phyloP scores from a whole-genome alignment of 352 stramenopile species.

The Detonula confervacea region DNA sequence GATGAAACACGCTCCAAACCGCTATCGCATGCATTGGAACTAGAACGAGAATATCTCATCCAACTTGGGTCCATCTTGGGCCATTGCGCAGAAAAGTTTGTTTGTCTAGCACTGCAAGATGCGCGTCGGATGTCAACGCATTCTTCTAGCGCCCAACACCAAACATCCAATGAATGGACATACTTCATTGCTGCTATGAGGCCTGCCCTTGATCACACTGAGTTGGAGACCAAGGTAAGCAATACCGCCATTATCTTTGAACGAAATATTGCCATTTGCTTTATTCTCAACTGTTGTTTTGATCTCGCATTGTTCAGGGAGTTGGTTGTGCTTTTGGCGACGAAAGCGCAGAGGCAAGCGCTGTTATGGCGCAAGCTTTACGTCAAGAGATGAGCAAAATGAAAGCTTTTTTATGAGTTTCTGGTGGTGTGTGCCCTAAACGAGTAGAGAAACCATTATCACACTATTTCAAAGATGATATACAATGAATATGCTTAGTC shows the following conservation, averaged over 20 bases:
- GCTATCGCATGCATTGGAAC: slow-evolving; percentile 26
- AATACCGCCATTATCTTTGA: neutral
- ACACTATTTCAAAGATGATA: no score
- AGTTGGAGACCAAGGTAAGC: slow-evolving; percentile 51
- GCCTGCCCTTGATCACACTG: slow-evolving; percentile 53
- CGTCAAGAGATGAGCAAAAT: slow-evolving; percentile 36
- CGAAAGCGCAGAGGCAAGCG: slow-evolving; percentile 12
- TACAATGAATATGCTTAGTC: no score
- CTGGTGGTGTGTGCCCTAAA: no score
- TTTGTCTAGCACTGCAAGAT: slow-evolving; percentile 51
- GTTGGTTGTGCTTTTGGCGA: slow-evolving; percentile 23
- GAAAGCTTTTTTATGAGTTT: slow-evolving; percentile 1
- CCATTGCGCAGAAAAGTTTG: slow-evolving; percentile 60
- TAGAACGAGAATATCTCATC: slow-evolving; percentile 60
- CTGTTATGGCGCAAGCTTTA: slow-evolving; percentile 14
- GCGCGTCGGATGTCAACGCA: slow-evolving; percentile 21
- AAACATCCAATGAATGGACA: slow-evolving; percentile 33
- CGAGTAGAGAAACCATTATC: no score
- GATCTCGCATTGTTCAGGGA: slow-evolving; percentile 12
- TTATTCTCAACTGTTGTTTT: neutral
- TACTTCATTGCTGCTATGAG: slow-evolving; percentile 49
- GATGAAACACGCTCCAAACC: slow-evolving; percentile 8
- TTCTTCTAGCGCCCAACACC: neutral
- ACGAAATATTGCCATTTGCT: neutral
- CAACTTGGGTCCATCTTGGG: slow-evolving; percentile 49